Conservation (phyloP, 768 basidiomycete species). For the Piloderma croceum region DNA sequence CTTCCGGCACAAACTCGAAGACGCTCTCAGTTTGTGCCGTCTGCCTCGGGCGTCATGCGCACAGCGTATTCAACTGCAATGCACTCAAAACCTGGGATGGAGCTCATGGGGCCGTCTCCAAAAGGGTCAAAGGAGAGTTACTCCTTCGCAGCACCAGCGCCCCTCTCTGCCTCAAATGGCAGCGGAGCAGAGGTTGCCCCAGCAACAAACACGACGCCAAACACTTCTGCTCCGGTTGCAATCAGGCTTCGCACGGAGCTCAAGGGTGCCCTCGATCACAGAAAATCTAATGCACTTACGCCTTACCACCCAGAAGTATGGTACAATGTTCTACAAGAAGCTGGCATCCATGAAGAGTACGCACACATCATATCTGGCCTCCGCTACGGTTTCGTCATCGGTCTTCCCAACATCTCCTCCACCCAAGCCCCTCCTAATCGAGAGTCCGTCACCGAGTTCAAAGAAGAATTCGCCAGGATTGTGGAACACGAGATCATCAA, state of each 20-base stretch:
- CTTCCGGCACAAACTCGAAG: too few relatives aligned
- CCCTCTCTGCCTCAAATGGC: too few relatives aligned
- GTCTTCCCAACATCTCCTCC: constrained; percentile 2
- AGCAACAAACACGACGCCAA: background rate
- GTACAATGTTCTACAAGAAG: background rate
- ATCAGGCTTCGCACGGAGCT: constrained; percentile 3
- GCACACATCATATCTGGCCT: background rate
- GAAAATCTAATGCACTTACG: background rate
- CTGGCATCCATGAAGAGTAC: background rate
- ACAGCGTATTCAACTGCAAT: too few relatives aligned
- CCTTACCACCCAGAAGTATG: constrained; percentile 6
- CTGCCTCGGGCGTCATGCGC: too few relatives aligned
- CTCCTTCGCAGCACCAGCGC: too few relatives aligned
- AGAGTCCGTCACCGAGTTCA: too few relatives aligned
- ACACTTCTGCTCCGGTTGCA: constrained; percentile 12
- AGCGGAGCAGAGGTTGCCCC: constrained; percentile 11
- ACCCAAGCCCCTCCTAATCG: constrained; percentile 10
- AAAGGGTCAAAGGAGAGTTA: too few relatives aligned
- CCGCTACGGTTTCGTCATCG: constrained; percentile 2
- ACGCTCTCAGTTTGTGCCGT: too few relatives aligned
- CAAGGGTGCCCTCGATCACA: constrained; percentile 7
- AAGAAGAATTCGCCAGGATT: too few relatives aligned
- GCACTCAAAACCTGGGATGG: too few relatives aligned
- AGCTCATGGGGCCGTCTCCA: too few relatives aligned
- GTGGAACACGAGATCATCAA: constrained; percentile 10